Evolutionary conservation across 805 yeast genomes (phyloP), one percentile per base, ranked within the genome.

Genomic region (Yamadazyma paraphyllophila): DNA sequence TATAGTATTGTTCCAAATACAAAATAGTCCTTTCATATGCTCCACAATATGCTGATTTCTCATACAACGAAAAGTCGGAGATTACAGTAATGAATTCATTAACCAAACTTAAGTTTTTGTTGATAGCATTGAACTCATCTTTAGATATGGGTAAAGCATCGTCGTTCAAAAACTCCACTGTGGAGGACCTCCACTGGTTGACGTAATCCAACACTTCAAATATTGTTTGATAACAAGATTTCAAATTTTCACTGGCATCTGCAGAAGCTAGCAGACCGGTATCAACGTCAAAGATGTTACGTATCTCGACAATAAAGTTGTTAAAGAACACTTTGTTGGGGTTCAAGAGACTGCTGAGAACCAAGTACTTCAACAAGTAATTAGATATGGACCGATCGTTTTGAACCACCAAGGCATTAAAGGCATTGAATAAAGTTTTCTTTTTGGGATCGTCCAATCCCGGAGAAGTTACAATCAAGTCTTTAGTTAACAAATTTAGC

Each of bases 11-110:
- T 54, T 94, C 99, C 56, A 88, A 71, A 60, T 88, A 89, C 43
- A 91, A 69, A 7, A 92, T 81, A 0, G 98, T 90, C 38, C 98
- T 72, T 51, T 95, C 97, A 58, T 81, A 89, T 0, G 95, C 83
- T 38, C 82, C 87, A 49, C 95, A 87, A 51, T 89, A 89, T 1
- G 89, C 77, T 0, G 97, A 85, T 43, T 94, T 73, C 30, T 75
- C 71, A 0, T 96, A 97, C 55, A 94, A 71, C 16, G 86, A 59
- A 31, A 80, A 82, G 25, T 83, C 79, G 0, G 96, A 87, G 8
- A 91, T 75, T 2, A 65, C 58, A 1, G 65, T 66, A 10, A 89
- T 60, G 46, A 89, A 78, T 0, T 45, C 41, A 38, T 73, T 73
- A 2, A 81, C 80, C 25, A 46, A 55, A 7, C 56, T 42, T 14